A percentile compares a stretch with the other conserved stretches of the same genome.
Conservation (phyloP, 805 yeast genomes). For the Candida namnaoensis region DNA sequence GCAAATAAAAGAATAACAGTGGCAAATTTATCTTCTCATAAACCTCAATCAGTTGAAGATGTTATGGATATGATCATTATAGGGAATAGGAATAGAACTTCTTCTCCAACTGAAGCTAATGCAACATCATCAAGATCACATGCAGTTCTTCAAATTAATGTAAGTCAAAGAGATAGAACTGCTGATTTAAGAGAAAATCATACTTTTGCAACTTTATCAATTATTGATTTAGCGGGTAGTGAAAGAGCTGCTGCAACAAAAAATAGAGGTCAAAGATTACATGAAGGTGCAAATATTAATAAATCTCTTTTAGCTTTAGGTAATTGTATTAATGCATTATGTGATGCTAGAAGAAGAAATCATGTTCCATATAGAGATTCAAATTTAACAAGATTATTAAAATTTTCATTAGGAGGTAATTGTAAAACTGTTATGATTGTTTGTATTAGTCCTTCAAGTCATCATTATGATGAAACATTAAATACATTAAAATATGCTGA, state of each 20-base stretch:
- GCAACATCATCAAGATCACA: conserved; percentile 88
- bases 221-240: conserved; percentile 91
- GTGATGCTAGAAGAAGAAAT: conserved; percentile 56
- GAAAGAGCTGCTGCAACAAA: conserved; percentile 89
- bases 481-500: conserved; percentile 89
- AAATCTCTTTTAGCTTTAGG: conserved; percentile 84
- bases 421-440: conserved; percentile 96
- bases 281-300: conserved; percentile 93
- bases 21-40: conserved; percentile 57
- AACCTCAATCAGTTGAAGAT: conserved; percentile 54
- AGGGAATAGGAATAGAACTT: conserved; percentile 73
- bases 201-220: conserved; percentile 71
- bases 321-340: conserved; percentile 86
- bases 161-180: conserved; percentile 49
- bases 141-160: conserved; percentile 80
- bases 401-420: conserved; percentile 88
- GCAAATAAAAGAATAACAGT: conserved; percentile 57
- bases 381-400: conserved; percentile 76
- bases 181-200: conserved; percentile 61
- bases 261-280: conserved; percentile 71
- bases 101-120: conserved; percentile 87
- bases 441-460: conserved; percentile 80
- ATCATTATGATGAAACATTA: conserved; percentile 87
- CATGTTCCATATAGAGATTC: conserved; percentile 92
- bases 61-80: conserved; percentile 68